Percentiles rank a stretch among this genome's conserved stretches.
These are phyloP conservation scores for Kwoniella pini DNA, from an alignment of 768 basidiomycete genomes.

Conservation along the genomic window DNA sequence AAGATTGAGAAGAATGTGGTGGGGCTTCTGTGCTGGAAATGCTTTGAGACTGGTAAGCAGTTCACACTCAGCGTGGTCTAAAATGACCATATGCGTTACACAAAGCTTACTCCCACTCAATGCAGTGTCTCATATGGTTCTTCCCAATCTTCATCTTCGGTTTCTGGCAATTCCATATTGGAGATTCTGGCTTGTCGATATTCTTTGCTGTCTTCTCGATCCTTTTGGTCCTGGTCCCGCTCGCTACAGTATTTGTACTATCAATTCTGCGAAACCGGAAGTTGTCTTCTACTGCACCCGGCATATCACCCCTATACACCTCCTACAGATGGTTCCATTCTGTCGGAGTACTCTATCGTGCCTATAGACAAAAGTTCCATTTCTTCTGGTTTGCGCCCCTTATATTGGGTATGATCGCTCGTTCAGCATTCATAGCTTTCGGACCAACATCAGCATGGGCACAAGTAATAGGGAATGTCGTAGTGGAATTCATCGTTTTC, in stretches of 20 bases:
- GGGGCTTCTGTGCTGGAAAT: slow-evolving; percentile 47
- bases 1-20: slow-evolving; percentile 32
- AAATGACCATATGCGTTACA: not conserved
- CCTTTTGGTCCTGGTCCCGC: slow-evolving; percentile 59
- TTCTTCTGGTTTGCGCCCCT: slow-evolving; percentile 69
- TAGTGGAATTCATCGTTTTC: slow-evolving; percentile 68
- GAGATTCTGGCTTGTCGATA: slow-evolving; percentile 81
- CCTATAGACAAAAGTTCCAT: slow-evolving; percentile 65
- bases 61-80: not conserved
- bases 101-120: not conserved
- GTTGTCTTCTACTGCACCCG: slow-evolving; percentile 56
- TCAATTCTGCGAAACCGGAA: slow-evolving; percentile 60
- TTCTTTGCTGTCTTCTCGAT: slow-evolving; percentile 74
- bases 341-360: slow-evolving; percentile 56
- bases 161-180: slow-evolving; percentile 86
- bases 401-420: slow-evolving; percentile 64
- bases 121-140: slow-evolving; percentile 66
- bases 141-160: slow-evolving; percentile 74
- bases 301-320: slow-evolving; percentile 59
- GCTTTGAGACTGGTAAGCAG: slow-evolving; percentile 65
- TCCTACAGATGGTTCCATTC: slow-evolving; percentile 61
- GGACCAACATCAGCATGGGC: slow-evolving; percentile 63
- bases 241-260: slow-evolving; percentile 61
- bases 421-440: slow-evolving; percentile 68
- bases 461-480: slow-evolving; percentile 68